phyloP scores from a whole-genome alignment of 2,329 filamentous ascomycete species.

The Phyllosticta citrichinensis region DNA sequence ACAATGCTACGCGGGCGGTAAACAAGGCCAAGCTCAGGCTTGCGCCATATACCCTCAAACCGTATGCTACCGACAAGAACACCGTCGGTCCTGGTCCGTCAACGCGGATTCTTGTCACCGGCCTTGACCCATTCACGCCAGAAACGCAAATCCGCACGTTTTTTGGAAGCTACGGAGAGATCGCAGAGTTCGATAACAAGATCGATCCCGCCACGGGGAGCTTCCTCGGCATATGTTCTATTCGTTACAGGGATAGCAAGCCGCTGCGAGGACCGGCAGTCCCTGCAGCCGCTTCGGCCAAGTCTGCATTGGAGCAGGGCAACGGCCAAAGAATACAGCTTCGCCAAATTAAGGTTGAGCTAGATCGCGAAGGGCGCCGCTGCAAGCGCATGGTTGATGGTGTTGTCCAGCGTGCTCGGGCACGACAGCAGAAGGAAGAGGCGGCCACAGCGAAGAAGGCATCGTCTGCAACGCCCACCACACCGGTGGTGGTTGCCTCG shows the following conservation, averaged over 20 bases:
- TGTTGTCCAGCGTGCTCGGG: constrained; percentile 58
- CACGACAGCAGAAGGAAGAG: constrained; percentile 43
- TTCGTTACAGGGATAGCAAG: constrained; percentile 70
- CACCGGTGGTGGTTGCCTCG: constrained; percentile 13
- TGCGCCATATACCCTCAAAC: constrained; percentile 68
- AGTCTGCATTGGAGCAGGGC: constrained; percentile 65
- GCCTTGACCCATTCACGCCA: constrained; percentile 83
- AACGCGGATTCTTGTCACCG: constrained; percentile 83
- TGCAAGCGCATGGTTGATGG: constrained; percentile 70
- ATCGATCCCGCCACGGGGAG: constrained; percentile 91
- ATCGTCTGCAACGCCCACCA: constrained; percentile 15
- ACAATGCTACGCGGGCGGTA: constrained; percentile 15
- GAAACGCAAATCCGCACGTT: constrained; percentile 67
- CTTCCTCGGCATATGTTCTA: constrained; percentile 85
- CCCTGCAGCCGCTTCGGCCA: constrained; percentile 70
- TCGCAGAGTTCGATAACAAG: constrained; percentile 84
- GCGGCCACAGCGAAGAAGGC: constrained; percentile 24
- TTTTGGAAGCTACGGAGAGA: constrained; percentile 75
- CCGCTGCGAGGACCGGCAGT: constrained; percentile 45
- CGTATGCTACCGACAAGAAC: constrained; percentile 74
- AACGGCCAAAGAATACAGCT: constrained; percentile 73
- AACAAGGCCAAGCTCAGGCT: constrained; percentile 59
- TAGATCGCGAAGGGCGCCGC: constrained; percentile 78
- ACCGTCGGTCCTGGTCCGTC: constrained; percentile 85
- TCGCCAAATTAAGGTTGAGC: constrained; percentile 68